Conservation (phyloP, 2,329 filamentous ascomycete species). For the Colletotrichum siamense region DNA sequence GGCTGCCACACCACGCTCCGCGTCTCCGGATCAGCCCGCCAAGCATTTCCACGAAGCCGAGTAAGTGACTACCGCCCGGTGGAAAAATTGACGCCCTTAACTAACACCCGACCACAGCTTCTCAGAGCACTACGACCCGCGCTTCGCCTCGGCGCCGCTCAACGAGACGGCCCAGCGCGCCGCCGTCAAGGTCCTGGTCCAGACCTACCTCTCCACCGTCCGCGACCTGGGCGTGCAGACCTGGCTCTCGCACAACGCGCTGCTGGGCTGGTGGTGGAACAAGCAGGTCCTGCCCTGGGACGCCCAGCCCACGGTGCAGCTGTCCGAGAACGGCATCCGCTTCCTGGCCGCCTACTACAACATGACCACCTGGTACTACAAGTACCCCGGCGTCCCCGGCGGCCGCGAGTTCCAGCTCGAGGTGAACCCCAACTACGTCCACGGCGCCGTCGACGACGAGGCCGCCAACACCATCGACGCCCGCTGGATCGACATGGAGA, state of each 20-base stretch:
- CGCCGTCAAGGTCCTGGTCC: slow-evolving; percentile 69
- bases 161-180: slow-evolving; percentile 62
- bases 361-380: slow-evolving; percentile 52
- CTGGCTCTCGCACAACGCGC: slow-evolving; percentile 85
- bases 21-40: background rate
- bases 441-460: slow-evolving; percentile 33
- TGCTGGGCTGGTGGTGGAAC: slow-evolving; percentile 90
- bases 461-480: slow-evolving; percentile 51
- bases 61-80: background rate
- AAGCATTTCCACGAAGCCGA: slow-evolving; percentile 8
- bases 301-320: slow-evolving; percentile 77
- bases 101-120: slow-evolving; percentile 23
- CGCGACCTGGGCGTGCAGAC: slow-evolving; percentile 72
- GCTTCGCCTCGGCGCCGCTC: slow-evolving; percentile 45
- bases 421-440: slow-evolving; percentile 47
- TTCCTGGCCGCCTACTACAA: slow-evolving; percentile 74
- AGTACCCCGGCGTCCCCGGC: slow-evolving; percentile 40
- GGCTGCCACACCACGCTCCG: background rate
- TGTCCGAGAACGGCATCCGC: slow-evolving; percentile 69
- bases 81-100: background rate
- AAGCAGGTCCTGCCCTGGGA: slow-evolving; percentile 73
- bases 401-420: slow-evolving; percentile 55
- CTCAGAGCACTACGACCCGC: slow-evolving; percentile 39
- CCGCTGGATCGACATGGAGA: slow-evolving; percentile 53
- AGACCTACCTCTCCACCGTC: slow-evolving; percentile 75